Evolutionary conservation across 768 basidiomycete species (phyloP).

Genomic region (Rhizopogon rudus): DNA sequence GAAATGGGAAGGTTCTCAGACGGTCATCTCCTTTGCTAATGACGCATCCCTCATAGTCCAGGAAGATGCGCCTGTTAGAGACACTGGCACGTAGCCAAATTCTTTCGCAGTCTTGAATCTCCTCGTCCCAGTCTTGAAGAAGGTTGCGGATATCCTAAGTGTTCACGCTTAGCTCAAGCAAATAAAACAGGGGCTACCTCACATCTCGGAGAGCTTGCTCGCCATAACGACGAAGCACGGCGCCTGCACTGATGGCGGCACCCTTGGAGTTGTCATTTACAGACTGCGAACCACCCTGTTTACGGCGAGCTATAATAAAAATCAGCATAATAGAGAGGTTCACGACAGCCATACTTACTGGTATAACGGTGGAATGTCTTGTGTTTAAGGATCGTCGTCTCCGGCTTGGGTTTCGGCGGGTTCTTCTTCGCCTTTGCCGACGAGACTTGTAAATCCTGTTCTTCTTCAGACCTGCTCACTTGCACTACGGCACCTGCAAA

Average conservation of each 20-base stretch:
- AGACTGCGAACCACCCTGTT: conserved; percentile 95
- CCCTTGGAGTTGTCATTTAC: conserved; percentile 92
- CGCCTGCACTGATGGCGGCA: conserved; percentile 90
- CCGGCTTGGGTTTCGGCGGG: conserved; percentile 61
- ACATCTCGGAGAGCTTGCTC: conserved; percentile 91
- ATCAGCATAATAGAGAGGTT: conserved; percentile 2
- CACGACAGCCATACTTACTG: conserved; percentile 50
- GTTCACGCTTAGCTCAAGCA: background rate
- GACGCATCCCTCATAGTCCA: conserved; percentile 80
- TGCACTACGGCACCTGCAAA: conserved; percentile 90
- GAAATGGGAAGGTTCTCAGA: conserved; percentile 90
- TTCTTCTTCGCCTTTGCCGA: conserved; percentile 44
- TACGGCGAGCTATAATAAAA: conserved; percentile 74
- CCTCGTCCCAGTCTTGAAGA: conserved; percentile 81
- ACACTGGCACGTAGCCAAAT: conserved; percentile 91
- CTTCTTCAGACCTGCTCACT: conserved; percentile 52
- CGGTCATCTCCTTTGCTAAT: conserved; percentile 78
- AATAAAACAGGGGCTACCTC: conserved; percentile 17
- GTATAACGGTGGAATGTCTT: conserved; percentile 99
- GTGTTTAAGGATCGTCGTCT: conserved; percentile 77
- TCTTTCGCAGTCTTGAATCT: conserved; percentile 79
- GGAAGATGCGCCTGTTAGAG: conserved; percentile 83
- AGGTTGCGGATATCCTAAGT: conserved; percentile 82
- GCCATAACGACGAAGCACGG: conserved; percentile 88
- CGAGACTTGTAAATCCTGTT: conserved; percentile 32